These are phyloP conservation scores for Pestalotiopsis sp. DNA, from an alignment of 2,329 filamentous ascomycete genomes.

Conservation along the genomic window DNA sequence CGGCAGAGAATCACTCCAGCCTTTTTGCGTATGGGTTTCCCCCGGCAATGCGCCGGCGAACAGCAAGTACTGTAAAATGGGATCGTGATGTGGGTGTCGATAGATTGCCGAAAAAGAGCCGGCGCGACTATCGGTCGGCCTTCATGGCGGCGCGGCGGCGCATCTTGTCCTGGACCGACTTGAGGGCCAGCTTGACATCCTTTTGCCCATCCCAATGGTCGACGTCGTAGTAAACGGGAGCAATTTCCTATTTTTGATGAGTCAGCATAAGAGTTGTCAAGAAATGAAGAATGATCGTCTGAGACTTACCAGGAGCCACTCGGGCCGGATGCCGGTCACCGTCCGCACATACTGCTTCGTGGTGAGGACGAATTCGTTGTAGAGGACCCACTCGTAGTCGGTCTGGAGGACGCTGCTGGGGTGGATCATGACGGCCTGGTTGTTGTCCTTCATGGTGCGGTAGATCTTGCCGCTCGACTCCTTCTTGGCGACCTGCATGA, in stretches of 20 bases:
- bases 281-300: not conserved
- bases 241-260: slow-evolving; percentile 70
- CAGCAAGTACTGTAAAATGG: not conserved
- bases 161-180: slow-evolving; percentile 61
- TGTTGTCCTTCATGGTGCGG: slow-evolving; percentile 93
- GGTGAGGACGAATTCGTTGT: slow-evolving; percentile 97
- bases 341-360: slow-evolving; percentile 98
- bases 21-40: too few species aligned
- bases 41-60: not conserved
- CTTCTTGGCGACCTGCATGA: slow-evolving; percentile 99
- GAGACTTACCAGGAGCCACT: slow-evolving; percentile 82
- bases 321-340: slow-evolving; percentile 86
- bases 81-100: not conserved
- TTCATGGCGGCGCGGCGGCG: slow-evolving; percentile 61
- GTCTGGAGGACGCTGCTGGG: slow-evolving; percentile 87
- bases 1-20: too few species aligned
- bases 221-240: slow-evolving; percentile 89
- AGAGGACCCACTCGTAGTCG: slow-evolving; percentile 95
- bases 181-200: slow-evolving; percentile 74
- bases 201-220: slow-evolving; percentile 77
- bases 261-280: slow-evolving; percentile 1
- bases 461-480: slow-evolving; percentile 89
- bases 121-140: slow-evolving; percentile 40
- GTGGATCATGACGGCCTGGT: slow-evolving; percentile 90
- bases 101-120: not conserved